These are phyloP conservation scores for Capillidium heterosporum DNA, from an alignment of 371 early-diverging fungal genomes.

Conservation along the genomic window DNA sequence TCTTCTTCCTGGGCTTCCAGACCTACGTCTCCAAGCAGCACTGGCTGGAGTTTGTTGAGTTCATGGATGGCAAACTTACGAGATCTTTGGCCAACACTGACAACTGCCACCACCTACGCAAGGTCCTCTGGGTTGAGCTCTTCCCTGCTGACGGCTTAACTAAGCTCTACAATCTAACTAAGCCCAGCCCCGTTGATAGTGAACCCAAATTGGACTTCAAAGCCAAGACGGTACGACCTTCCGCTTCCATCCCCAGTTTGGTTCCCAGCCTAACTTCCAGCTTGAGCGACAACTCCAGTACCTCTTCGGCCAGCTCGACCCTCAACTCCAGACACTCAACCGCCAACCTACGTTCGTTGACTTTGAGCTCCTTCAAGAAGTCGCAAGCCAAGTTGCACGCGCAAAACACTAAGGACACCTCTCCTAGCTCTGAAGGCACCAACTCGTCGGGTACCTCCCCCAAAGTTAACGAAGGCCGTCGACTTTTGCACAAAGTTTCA, in stretches of 20 bases:
- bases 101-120: neutral
- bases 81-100: neutral
- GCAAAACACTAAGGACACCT: neutral
- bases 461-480: neutral
- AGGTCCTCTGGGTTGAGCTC: conserved; percentile 4
- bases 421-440: neutral
- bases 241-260: neutral
- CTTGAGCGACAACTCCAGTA: neutral
- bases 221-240: neutral
- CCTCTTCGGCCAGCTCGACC: neutral
- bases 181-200: neutral
- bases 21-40: conserved; percentile 23
- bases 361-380: neutral
- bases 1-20: conserved; percentile 28
- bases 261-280: neutral
- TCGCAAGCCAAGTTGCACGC: neutral
- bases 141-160: neutral
- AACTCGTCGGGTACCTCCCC: neutral
- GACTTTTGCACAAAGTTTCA: neutral
- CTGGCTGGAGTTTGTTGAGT: conserved; percentile 28
- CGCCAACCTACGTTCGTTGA: neutral
- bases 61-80: conserved; percentile 22
- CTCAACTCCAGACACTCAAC: neutral
- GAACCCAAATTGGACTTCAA: neutral
- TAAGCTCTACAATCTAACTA: neutral